These are phyloP conservation scores for Plasmodium cynomolgi DNA, from an alignment of 169 alveolate genomes.

Conservation along the genomic window DNA sequence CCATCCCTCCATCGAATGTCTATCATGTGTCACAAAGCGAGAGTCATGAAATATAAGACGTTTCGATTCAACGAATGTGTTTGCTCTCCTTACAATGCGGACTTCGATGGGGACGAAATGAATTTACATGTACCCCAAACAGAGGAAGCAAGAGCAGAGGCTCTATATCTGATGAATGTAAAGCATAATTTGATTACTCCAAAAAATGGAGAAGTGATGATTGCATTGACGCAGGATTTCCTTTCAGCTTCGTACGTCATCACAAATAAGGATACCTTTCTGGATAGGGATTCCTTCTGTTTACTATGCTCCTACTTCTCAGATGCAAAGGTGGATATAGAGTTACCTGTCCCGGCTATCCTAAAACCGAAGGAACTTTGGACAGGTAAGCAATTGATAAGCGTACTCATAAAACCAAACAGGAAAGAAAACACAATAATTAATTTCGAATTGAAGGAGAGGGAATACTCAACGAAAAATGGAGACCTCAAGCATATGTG, in stretches of 20 bases:
- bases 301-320: slow-evolving; percentile 93
- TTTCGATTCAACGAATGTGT: slow-evolving; percentile 97
- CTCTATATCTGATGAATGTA: slow-evolving; percentile 95
- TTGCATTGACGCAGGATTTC: slow-evolving; percentile 96
- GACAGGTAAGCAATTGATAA: slow-evolving; percentile 98
- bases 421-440: slow-evolving; percentile 87
- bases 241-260: slow-evolving; percentile 93
- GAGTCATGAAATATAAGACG: slow-evolving; percentile 96
- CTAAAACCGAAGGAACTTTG: slow-evolving; percentile 96
- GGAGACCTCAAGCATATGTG: slow-evolving; percentile 79
- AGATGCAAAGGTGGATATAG: slow-evolving; percentile 90
- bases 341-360: slow-evolving; percentile 95
- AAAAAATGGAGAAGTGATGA: slow-evolving; percentile 97
- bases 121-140: slow-evolving; percentile 99
- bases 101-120: slow-evolving; percentile 99
- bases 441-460: slow-evolving; percentile 92
- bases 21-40: slow-evolving; percentile 97
- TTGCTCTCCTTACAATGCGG: slow-evolving; percentile 99
- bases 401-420: slow-evolving; percentile 94
- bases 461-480: slow-evolving; percentile 82
- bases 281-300: slow-evolving; percentile 93
- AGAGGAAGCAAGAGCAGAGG: slow-evolving; percentile 97
- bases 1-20: slow-evolving; percentile 99
- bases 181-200: slow-evolving; percentile 96
- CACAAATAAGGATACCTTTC: slow-evolving; percentile 96